Evolutionary conservation across 2,329 filamentous ascomycete genomes (phyloP).

Genomic region (Fusarium graminum): DNA sequence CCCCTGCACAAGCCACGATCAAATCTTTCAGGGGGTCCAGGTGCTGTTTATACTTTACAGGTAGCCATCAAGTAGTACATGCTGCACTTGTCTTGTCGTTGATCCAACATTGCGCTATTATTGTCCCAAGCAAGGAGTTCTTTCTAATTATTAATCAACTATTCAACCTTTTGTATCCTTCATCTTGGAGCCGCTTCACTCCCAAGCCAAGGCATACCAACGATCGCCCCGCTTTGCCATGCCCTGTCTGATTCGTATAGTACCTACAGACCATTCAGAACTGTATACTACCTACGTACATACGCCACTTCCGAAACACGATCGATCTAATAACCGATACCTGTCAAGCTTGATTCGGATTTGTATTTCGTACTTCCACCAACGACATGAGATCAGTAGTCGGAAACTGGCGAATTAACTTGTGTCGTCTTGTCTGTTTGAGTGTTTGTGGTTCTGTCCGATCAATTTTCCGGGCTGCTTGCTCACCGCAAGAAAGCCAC

Average conservation of each 20-base stretch:
- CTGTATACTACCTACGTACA: neutral
- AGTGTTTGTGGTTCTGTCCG: neutral
- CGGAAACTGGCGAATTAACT: neutral
- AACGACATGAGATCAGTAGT: constrained; percentile 8
- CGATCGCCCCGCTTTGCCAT: neutral
- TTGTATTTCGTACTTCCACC: neutral
- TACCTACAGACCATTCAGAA: neutral
- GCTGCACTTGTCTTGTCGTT: neutral
- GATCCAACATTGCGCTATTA: neutral
- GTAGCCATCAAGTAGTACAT: neutral
- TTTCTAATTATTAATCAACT: neutral
- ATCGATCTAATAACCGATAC: constrained; percentile 14
- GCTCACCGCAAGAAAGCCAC: constrained; percentile 37
- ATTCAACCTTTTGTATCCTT: neutral
- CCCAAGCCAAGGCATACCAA: neutral
- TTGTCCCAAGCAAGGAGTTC: neutral
- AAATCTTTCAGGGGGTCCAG: neutral
- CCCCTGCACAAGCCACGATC: constrained; percentile 36
- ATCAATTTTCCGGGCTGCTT: constrained; percentile 12
- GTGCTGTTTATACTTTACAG: neutral
- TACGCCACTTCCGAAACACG: constrained; percentile 15
- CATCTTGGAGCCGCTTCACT: neutral
- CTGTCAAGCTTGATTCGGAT: neutral
- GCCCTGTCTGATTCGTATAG: neutral
- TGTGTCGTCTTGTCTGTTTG: neutral